A percentile compares a stretch with the other conserved stretches of the same genome.
phyloP scores from a whole-genome alignment of 2,329 filamentous ascomycete genomes.

The Arthroderma sp. region DNA sequence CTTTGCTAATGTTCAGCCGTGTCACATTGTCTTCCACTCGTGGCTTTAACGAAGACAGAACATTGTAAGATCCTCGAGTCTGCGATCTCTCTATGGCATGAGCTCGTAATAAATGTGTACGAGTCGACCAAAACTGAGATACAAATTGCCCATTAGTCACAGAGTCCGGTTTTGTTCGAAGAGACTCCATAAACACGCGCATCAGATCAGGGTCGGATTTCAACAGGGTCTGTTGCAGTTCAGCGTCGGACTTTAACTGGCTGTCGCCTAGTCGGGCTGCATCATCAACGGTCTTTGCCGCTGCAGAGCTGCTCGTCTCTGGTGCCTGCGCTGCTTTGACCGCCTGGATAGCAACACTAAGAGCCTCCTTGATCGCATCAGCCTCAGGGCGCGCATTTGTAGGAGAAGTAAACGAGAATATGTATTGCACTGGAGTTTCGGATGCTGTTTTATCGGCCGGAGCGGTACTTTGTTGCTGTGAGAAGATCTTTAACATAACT shows the following conservation, averaged over 20 bases:
- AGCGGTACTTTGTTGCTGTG: slow-evolving; percentile 46
- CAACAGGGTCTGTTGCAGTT: slow-evolving; percentile 76
- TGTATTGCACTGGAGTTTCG: slow-evolving; percentile 49
- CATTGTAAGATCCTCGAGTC: slow-evolving; percentile 81
- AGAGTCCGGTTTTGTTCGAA: slow-evolving; percentile 69
- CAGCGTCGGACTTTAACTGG: slow-evolving; percentile 61
- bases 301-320: slow-evolving; percentile 40
- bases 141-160: slow-evolving; percentile 73
- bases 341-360: slow-evolving; percentile 64
- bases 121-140: slow-evolving; percentile 85
- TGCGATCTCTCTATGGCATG: slow-evolving; percentile 83
- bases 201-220: slow-evolving; percentile 63
- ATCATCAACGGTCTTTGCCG: slow-evolving; percentile 65
- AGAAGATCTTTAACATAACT: slow-evolving; percentile 88
- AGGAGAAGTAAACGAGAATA: slow-evolving; percentile 78
- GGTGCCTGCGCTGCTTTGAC: slow-evolving; percentile 36
- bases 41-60: slow-evolving; percentile 78
- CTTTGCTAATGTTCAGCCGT: slow-evolving; percentile 72
- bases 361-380: slow-evolving; percentile 66
- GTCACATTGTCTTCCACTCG: slow-evolving; percentile 59
- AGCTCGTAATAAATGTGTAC: slow-evolving; percentile 71
- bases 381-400: slow-evolving; percentile 68
- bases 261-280: slow-evolving; percentile 56
- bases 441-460: slow-evolving; percentile 27
- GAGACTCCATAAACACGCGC: slow-evolving; percentile 75